A percentile compares a stretch with the other conserved stretches of the same genome.
Conservation (phyloP, 2,329 filamentous ascomycete genomes). For the Cercospora brassicicola region DNA sequence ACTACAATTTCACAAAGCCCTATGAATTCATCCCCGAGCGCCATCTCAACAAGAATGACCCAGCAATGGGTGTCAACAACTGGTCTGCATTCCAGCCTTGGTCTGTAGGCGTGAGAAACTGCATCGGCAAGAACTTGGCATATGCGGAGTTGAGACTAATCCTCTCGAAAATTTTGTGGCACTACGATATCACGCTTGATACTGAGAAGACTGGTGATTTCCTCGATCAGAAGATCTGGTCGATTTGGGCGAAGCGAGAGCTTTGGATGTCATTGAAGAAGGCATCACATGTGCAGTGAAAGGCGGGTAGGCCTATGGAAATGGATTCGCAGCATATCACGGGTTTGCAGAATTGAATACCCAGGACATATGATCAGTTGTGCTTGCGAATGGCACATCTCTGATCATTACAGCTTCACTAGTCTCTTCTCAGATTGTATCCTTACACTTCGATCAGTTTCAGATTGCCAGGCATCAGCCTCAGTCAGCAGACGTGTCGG, state of each 20-base stretch:
- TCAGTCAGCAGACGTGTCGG: not conserved
- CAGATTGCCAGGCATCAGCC: not conserved
- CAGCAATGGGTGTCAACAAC: constrained; percentile 35
- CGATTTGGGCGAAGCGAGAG: not conserved
- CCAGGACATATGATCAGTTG: not conserved
- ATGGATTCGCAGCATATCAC: not conserved
- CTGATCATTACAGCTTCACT: not conserved
- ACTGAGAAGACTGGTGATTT: not conserved
- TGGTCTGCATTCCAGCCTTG: constrained; percentile 36
- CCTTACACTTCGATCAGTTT: not conserved
- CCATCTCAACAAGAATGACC: constrained; percentile 39
- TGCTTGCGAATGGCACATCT: not conserved
- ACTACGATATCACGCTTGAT: constrained; percentile 29
- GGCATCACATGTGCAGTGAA: not conserved
- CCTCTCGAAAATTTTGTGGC: constrained; percentile 32
- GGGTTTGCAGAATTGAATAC: not conserved
- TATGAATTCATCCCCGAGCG: constrained; percentile 33
- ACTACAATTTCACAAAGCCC: constrained; percentile 23
- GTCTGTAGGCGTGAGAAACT: constrained; percentile 35
- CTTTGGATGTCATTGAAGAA: not conserved
- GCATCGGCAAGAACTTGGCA: constrained; percentile 31
- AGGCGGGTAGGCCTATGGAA: not conserved
- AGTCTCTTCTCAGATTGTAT: not conserved
- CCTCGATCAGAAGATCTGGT: not conserved
- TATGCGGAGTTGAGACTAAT: constrained; percentile 17